phyloP scores from a whole-genome alignment of 1,284 basidiomycete species.

The Boletus semigastroideus region DNA sequence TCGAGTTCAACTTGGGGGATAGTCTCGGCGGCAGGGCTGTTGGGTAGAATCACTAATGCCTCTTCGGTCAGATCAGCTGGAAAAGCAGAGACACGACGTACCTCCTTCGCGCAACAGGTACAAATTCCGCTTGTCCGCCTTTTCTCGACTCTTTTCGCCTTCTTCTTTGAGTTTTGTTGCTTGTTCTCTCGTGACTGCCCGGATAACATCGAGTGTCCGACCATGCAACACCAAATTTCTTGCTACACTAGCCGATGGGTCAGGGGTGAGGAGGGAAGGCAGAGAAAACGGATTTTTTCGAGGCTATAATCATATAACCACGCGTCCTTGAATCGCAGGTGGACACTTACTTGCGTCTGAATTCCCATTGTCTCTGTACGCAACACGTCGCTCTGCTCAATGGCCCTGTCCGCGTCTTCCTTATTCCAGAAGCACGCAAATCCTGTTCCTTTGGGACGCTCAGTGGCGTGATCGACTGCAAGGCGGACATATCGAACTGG shows the following conservation, averaged over 20 bases:
- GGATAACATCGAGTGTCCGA: conserved; percentile 86
- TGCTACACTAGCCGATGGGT: conserved; percentile 87
- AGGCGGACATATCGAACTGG: conserved; percentile 93
- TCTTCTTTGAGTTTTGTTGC: conserved; percentile 87
- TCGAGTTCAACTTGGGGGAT: conserved; percentile 77
- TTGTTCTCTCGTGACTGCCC: conserved; percentile 88
- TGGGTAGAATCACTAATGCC: conserved; percentile 78
- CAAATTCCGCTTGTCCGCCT: conserved; percentile 94
- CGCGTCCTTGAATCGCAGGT: neutral
- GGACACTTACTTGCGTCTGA: conserved; percentile 32
- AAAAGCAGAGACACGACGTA: conserved; percentile 35
- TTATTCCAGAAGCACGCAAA: conserved; percentile 98
- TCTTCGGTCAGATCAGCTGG: neutral
- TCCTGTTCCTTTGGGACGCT: conserved; percentile 90
- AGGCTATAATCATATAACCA: conserved; percentile 35
- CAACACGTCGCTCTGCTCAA: conserved; percentile 79
- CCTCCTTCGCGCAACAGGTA: conserved; percentile 96
- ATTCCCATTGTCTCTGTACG: conserved; percentile 59
- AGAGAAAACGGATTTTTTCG: conserved; percentile 84
- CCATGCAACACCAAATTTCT: conserved; percentile 88
- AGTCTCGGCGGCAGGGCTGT: conserved; percentile 71
- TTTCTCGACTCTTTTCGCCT: conserved; percentile 80
- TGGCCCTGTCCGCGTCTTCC: conserved; percentile 84
- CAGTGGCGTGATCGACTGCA: conserved; percentile 82
- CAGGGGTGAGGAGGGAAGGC: conserved; percentile 90